Evolutionary conservation across 345 rosid genomes (phyloP), one percentile per base, ranked within the genome.

Genomic region (Linum lewisii): DNA sequence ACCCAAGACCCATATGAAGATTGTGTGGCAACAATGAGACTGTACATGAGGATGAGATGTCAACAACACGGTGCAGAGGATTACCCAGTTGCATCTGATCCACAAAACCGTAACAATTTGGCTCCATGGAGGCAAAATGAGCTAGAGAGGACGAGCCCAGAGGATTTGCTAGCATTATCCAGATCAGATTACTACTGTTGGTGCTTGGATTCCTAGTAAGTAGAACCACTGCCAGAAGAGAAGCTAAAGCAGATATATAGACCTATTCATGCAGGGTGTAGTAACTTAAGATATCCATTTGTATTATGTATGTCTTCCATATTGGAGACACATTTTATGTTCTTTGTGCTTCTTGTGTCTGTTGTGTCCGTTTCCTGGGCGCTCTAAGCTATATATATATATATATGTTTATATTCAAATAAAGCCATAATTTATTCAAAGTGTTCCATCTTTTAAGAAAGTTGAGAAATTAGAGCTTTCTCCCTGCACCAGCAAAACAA

Each of bases 101-200:
- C 90, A 2, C 97, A 76, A 64, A 87, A 87, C 72, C 79, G 88
- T 16, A 83, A 84, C 68, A 88, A 83, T 60, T 81, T 81, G 9
- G 84, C 81, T 8, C 56, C 82, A 10, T 80, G 88, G 92, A 86
- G 96, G 81, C 98, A 88, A 66, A 75, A 24, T 51, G 96, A 91
- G 67, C 83, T 86, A 19, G 96, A 86, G 74, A 80, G 84, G 72
- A 86, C 88, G 95, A 72, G 58, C 69, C 95, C 98, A 1, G 77
- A 86, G 24, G 88, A 81, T 50, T 62, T 88, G 84, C 72, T 84
- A 18, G 74, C 72, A 2, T 76, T 86, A 34, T 88, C 96, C 54
- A 84, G 84, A 64, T 86, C 96, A 5, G 96, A 91, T 60, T 88
- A 81, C 66, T 84, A 88, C 59, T 91, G 98, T 24, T 91, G 98